Conservation (phyloP, 352 stramenopile species). For the Phytopythium mirpurense region DNA sequence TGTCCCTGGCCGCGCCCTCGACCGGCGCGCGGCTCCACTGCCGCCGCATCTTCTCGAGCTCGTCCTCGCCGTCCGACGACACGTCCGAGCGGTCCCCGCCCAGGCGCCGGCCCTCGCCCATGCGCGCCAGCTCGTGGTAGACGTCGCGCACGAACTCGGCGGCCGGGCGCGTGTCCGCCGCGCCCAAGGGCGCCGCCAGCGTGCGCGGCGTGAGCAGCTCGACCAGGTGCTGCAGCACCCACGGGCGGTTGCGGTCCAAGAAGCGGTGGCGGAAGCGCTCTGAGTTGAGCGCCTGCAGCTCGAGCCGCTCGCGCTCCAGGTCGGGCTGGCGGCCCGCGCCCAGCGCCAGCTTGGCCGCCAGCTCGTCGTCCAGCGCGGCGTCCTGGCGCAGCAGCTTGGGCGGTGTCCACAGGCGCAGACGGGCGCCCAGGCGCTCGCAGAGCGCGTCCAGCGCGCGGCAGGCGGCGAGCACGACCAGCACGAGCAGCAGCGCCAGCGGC, state of each 20-base stretch:
- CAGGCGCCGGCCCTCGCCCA: constrained; percentile 85
- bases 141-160: constrained; percentile 95
- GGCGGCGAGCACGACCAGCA: constrained; percentile 75
- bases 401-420: constrained; percentile 89
- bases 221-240: constrained; percentile 95
- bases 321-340: constrained; percentile 92
- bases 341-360: constrained; percentile 92
- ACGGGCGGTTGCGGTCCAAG: constrained; percentile 95
- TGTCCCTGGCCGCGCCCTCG: constrained; percentile 74
- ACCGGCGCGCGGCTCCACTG: constrained; percentile 85
- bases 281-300: constrained; percentile 96
- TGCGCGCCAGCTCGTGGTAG: constrained; percentile 94
- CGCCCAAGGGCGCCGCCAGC: constrained; percentile 49
- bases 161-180: constrained; percentile 74
- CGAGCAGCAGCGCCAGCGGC: constrained; percentile 85
- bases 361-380: constrained; percentile 94
- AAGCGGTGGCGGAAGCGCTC: constrained; percentile 96
- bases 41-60: constrained; percentile 82
- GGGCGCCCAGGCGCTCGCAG: constrained; percentile 70
- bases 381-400: constrained; percentile 66
- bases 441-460: constrained; percentile 56
- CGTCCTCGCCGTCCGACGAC: constrained; percentile 90
- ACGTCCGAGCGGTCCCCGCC: constrained; percentile 90
- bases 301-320: constrained; percentile 93
- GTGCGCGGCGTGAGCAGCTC: constrained; percentile 94